phyloP scores from a whole-genome alignment of 352 stramenopile genomes.

The Globisporangium emineosum region DNA sequence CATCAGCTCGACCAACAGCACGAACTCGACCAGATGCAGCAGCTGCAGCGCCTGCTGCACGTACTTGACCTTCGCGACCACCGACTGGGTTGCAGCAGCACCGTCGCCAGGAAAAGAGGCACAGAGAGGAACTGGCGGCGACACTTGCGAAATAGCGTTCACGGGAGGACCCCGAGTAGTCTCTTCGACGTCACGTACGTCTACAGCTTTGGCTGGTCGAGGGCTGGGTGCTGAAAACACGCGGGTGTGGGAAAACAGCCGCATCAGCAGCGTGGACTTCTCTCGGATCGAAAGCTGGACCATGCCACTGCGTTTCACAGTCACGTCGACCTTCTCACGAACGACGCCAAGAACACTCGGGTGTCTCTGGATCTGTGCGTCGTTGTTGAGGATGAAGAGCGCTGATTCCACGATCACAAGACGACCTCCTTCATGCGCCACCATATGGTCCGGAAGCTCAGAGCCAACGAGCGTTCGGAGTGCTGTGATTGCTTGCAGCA shows the following conservation, averaged over 20 bases:
- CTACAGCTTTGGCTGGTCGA: too few species aligned
- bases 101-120: neutral
- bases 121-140: too few species aligned
- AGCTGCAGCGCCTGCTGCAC: constrained; percentile 20
- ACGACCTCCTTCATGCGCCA: neutral
- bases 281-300: neutral
- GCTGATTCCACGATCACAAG: neutral
- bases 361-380: neutral
- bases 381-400: neutral
- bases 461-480: neutral
- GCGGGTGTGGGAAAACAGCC: too few species aligned
- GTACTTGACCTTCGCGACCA: constrained; percentile 4
- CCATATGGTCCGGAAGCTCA: neutral
- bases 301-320: neutral
- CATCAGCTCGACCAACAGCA: constrained; percentile 24
- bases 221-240: too few species aligned
- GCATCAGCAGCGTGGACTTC: too few species aligned
- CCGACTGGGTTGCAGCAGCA: neutral
- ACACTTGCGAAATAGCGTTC: too few species aligned
- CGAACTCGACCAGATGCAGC: constrained; percentile 22
- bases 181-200: too few species aligned
- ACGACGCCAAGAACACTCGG: neutral
- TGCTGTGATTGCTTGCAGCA: neutral
- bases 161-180: too few species aligned
- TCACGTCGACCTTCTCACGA: neutral